Conservation (phyloP, 352 stramenopile genomes). For the Pilasporangium apinafurcum region DNA sequence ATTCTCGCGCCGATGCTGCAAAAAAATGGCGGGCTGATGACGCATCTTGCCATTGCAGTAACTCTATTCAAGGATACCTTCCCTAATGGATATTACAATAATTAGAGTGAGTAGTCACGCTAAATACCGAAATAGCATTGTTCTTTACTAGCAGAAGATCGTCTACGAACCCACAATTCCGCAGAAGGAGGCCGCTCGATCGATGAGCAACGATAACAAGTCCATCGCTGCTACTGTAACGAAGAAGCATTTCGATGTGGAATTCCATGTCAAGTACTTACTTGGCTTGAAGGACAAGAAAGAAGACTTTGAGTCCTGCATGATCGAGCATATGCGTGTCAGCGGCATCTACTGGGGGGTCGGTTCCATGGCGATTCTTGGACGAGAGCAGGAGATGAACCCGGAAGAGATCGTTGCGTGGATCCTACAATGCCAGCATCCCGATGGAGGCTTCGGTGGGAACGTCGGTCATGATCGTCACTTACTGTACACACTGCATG, state of each 20-base stretch:
- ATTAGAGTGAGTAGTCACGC: too few species aligned
- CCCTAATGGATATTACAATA: too few species aligned
- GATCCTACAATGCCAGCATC: conserved; percentile 93
- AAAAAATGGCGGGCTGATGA: too few species aligned
- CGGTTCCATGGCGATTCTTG: conserved; percentile 91
- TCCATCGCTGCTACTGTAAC: not conserved
- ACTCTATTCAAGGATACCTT: too few species aligned
- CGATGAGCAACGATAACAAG: not conserved
- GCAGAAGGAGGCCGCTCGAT: too few species aligned
- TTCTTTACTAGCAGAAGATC: too few species aligned
- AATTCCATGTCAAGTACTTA: conserved; percentile 78
- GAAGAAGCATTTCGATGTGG: conserved; percentile 35
- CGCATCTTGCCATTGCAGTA: too few species aligned
- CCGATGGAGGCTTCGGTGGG: conserved; percentile 92
- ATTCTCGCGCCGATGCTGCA: not conserved
- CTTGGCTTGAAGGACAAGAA: conserved; percentile 79
- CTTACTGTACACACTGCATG: conserved; percentile 97
- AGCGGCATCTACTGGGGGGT: conserved; percentile 99
- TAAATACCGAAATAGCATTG: too few species aligned
- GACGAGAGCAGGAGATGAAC: conserved; percentile 79
- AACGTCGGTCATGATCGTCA: conserved; percentile 97
- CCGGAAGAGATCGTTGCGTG: conserved; percentile 90
- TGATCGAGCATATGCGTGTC: conserved; percentile 97
- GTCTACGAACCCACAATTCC: too few species aligned
- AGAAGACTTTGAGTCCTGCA: conserved; percentile 87